Percentiles rank a stretch among this genome's conserved stretches.
These are phyloP conservation scores for Eucalyptus albens DNA, from an alignment of 345 rosid species.

Conservation along the genomic window DNA sequence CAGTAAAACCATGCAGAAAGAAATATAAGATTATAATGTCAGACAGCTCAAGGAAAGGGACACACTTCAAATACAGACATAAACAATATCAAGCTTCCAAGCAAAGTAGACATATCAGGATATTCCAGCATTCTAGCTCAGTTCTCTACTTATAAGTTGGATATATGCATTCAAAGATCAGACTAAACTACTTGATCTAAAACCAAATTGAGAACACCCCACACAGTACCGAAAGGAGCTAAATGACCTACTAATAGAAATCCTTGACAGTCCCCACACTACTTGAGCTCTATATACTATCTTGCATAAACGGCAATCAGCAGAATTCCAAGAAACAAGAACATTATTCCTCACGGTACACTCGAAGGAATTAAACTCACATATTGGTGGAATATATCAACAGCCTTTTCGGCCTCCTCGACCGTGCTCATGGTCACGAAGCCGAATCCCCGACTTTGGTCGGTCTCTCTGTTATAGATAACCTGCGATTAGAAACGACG, in stretches of 20 bases:
- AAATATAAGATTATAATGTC: neutral
- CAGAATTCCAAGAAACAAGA: neutral
- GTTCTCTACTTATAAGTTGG: neutral
- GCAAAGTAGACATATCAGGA: neutral
- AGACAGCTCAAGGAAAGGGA: neutral
- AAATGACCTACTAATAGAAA: neutral
- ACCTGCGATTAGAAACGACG: constrained; percentile 27
- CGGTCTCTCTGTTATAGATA: constrained; percentile 73
- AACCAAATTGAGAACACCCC: neutral
- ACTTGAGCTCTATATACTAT: neutral
- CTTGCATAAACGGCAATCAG: neutral
- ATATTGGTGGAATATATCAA: constrained; percentile 45
- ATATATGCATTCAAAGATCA: neutral
- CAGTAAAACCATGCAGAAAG: neutral
- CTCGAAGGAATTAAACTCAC: constrained; percentile 29
- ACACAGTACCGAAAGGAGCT: neutral
- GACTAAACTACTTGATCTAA: neutral
- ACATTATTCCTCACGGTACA: neutral
- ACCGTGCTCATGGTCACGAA: constrained; percentile 90
- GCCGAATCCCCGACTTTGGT: constrained; percentile 95
- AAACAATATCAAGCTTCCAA: neutral
- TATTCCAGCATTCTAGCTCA: neutral
- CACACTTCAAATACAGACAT: neutral
- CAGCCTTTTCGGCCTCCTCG: constrained; percentile 89
- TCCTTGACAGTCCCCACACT: neutral